Base-by-base conservation (phyloP, 768 basidiomycete genomes). In the Amanita fuliginea region DNA sequence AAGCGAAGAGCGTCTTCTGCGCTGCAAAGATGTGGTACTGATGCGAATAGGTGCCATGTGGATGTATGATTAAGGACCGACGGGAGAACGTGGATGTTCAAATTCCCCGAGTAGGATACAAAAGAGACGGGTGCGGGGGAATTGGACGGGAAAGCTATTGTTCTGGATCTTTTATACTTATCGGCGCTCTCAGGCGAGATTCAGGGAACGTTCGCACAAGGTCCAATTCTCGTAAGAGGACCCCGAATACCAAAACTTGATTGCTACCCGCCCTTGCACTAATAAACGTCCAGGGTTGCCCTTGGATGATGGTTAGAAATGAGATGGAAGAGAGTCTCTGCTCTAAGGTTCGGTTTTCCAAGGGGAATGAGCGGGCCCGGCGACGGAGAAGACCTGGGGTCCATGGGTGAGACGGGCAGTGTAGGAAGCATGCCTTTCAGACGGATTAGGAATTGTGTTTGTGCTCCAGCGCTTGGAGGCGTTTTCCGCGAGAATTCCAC, bases 31-130 rank as follows among this genome's bases (percentile, higher is more conserved):
- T 9, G 41, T 22, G 1, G 49, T 28, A 11, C 46, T 47, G 33
- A 50, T 50, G 18, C 49, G 49, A 16, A 50, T 50, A 16, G 49
- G 49, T 14, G 49, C 49, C 49, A 50, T 50, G 39, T 49, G 37
- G 37, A 41, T 8, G 5, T 13, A 1, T 19, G 32, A 46, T 34
- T 35, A 45, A 34, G 33, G 43, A 14, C n/a, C 28, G 13, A 13
- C 19, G 10, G 7, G 39, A 24, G 26, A 42, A 41, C 6, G 37
- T 42, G 39, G 40, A 8, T 6, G 16, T n/a, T n/a, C n/a, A 2
- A 40, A 39, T 39, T 47, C 24, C 35, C 46, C 46, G 19, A 39
- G 34, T 47, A 47, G 35, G 33, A 42, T 22, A 49, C 34, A 49
- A 32, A 32, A 48, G 47, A n/a, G 46, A 47, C 21, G 33, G 35